Percentiles rank a stretch among this genome's conserved stretches.
Evolutionary conservation across 306 rosid species (phyloP).

Genomic region (Quercus ilex): DNA sequence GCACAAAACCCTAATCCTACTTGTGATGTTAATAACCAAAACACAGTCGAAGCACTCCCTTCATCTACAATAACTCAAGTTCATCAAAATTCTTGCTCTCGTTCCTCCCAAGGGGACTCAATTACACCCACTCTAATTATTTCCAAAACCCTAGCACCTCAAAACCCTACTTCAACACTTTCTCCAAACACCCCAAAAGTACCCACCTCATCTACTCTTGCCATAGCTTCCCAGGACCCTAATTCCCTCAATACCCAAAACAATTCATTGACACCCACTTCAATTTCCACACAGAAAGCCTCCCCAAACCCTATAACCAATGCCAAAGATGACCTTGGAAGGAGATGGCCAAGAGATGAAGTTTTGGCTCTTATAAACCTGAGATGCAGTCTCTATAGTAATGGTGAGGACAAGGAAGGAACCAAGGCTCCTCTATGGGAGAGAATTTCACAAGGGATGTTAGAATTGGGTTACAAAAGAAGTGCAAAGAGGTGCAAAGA

Average conservation of each 20-base stretch:
- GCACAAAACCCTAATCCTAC: conserved; percentile 35
- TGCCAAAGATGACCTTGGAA: conserved; percentile 52
- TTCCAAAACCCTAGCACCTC: conserved; percentile 5
- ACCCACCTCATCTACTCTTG: conserved; percentile 26
- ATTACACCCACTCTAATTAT: neutral
- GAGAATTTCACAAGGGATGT: conserved; percentile 86
- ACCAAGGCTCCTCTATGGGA: conserved; percentile 81
- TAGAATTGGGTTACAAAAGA: conserved; percentile 68
- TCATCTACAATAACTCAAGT: conserved; percentile 13
- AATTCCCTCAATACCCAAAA: conserved; percentile 21
- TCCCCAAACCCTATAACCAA: conserved; percentile 9
- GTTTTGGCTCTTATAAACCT: conserved; percentile 76
- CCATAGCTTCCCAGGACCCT: conserved; percentile 25
- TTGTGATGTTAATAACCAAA: neutral
- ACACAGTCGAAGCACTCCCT: conserved; percentile 9
- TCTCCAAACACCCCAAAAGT: conserved; percentile 12
- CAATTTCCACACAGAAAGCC: neutral
- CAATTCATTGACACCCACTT: neutral
- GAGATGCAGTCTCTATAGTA: conserved; percentile 45
- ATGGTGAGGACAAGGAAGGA: conserved; percentile 28
- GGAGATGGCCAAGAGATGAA: conserved; percentile 92
- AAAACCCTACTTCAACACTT: conserved; percentile 49
- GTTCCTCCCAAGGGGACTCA: neutral
- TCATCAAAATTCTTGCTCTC: conserved; percentile 17
- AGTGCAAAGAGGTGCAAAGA: conserved; percentile 91